Evolutionary conservation across 2,329 filamentous ascomycete genomes (phyloP).

Genomic region (Fusarium sp.): DNA sequence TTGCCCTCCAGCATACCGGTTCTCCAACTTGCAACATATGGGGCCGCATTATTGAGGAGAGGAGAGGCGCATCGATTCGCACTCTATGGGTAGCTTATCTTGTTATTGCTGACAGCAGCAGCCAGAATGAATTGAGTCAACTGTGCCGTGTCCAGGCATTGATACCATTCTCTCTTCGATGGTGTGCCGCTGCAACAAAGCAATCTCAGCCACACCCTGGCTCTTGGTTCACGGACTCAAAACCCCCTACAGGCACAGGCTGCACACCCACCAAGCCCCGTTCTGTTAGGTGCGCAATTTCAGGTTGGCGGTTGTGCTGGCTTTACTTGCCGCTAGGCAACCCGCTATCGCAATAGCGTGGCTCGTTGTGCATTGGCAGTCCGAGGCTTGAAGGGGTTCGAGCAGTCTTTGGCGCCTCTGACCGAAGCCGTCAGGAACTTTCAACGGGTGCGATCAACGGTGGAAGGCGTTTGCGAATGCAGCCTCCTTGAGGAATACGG

Average conservation of each 20-base stretch:
- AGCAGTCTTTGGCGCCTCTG: slow-evolving; percentile 25
- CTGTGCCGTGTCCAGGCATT: slow-evolving; percentile 26
- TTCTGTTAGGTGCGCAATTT: slow-evolving; percentile 39
- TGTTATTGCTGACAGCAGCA: not conserved
- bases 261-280: slow-evolving; percentile 18
- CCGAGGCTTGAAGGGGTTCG: slow-evolving; percentile 9
- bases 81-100: not conserved
- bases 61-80: not conserved
- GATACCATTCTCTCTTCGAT: slow-evolving; percentile 31
- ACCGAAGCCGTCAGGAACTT: slow-evolving; percentile 18
- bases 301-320: slow-evolving; percentile 26
- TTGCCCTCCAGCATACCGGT: slow-evolving; percentile 16
- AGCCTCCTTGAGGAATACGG: slow-evolving; percentile 13
- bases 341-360: slow-evolving; percentile 18
- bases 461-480: slow-evolving; percentile 13
- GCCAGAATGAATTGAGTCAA: not conserved
- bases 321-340: slow-evolving; percentile 9
- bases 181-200: slow-evolving; percentile 23
- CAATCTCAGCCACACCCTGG: slow-evolving; percentile 41
- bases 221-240: slow-evolving; percentile 14
- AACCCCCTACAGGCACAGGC: slow-evolving; percentile 19
- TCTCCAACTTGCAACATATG: not conserved
- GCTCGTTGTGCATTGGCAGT: slow-evolving; percentile 14
- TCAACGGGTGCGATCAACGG: slow-evolving; percentile 19
- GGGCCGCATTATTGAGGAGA: not conserved